Percentiles rank a stretch among this genome's conserved stretches.
These are phyloP conservation scores for Tetrahymena thermophila DNA, from an alignment of 73 alveolate species.

Conservation along the genomic window DNA sequence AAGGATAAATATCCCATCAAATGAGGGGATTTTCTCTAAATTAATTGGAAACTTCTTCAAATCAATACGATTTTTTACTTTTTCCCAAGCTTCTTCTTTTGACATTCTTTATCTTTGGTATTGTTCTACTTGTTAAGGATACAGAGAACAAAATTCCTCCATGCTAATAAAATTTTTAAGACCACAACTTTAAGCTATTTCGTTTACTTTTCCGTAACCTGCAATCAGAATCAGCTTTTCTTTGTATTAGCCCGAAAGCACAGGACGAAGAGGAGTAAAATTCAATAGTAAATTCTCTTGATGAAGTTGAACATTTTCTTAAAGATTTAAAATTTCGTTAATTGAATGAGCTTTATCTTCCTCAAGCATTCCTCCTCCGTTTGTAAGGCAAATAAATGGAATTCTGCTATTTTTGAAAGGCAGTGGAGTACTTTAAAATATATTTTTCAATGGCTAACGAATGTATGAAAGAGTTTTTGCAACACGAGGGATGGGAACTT, in stretches of 20 bases:
- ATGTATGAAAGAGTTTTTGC: slow-evolving; percentile 19
- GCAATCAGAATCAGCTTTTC: slow-evolving; percentile 46
- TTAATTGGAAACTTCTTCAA: neutral
- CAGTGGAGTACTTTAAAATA: slow-evolving; percentile 1
- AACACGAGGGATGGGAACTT: slow-evolving; percentile 31
- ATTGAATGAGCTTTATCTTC: slow-evolving; percentile 46
- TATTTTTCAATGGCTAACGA: neutral
- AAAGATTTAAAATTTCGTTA: slow-evolving; percentile 34
- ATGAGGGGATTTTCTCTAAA: neutral
- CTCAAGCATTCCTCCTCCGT: slow-evolving; percentile 73
- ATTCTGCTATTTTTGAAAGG: slow-evolving; percentile 7
- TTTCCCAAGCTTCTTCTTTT: slow-evolving; percentile 17
- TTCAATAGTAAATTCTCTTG: slow-evolving; percentile 49
- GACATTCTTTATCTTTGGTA: slow-evolving; percentile 29
- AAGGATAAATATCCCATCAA: slow-evolving; percentile 27
- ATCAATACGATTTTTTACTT: slow-evolving; percentile 22
- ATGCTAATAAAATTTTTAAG: slow-evolving; percentile 45
- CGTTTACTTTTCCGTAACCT: slow-evolving; percentile 53
- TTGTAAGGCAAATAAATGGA: slow-evolving; percentile 58
- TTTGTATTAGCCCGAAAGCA: slow-evolving; percentile 29
- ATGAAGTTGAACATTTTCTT: slow-evolving; percentile 7
- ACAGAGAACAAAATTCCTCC: slow-evolving; percentile 50
- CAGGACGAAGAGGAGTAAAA: slow-evolving; percentile 57
- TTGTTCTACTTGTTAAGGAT: slow-evolving; percentile 32
- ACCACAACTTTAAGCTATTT: slow-evolving; percentile 52